Evolutionary conservation across 768 basidiomycete genomes (phyloP), one percentile per base, ranked within the genome.

Genomic region (Mycena kentingensis): DNA sequence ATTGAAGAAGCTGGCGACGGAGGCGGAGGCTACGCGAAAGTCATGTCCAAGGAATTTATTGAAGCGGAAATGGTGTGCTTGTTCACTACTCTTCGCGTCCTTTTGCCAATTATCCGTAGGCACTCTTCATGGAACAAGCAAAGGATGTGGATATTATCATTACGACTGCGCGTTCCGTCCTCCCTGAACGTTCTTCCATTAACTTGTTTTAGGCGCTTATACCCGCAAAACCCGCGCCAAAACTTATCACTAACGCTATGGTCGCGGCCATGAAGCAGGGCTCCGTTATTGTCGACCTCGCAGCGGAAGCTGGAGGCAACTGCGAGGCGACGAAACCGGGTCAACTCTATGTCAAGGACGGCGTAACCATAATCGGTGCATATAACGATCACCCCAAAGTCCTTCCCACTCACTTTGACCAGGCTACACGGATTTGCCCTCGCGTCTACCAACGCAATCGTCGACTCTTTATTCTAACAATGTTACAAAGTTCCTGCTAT

Each of bases 401-500:
- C 16, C 11, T n/a, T 37, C n/a, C 13, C 21, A 7, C 36, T 25
- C 38, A 26, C 45, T 39, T 25, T 57, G 25, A 39, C 1, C 58
- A 90, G 88, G 89, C 34, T 90, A 90, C 65, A 85, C 88, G 42
- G 92, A 94, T 69, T 74, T 93, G 43, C 87, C 91, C 5, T 92
- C 90, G n/a, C 81, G 92, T 32, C 72, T 94, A 29, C 92, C 92
- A 15, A 94, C 92, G 0, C 92, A 94, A 63, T 90, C 90, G 4
- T 91, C 89, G 4, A 91, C 90, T 3, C 73, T 94, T 5, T 94
- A 94, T 67, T 94, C 92, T 5, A 94, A 94, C 70, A 94, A 94
- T 63, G 85, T 94, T 57, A 86, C 88, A 31, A 94, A 94, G 66
- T 93, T 94, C 70, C 77, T 94, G 37, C 75, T 93, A 15, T 92